Base-by-base conservation (phyloP, 1,284 basidiomycete genomes). In the Tausonia pullulans region DNA sequence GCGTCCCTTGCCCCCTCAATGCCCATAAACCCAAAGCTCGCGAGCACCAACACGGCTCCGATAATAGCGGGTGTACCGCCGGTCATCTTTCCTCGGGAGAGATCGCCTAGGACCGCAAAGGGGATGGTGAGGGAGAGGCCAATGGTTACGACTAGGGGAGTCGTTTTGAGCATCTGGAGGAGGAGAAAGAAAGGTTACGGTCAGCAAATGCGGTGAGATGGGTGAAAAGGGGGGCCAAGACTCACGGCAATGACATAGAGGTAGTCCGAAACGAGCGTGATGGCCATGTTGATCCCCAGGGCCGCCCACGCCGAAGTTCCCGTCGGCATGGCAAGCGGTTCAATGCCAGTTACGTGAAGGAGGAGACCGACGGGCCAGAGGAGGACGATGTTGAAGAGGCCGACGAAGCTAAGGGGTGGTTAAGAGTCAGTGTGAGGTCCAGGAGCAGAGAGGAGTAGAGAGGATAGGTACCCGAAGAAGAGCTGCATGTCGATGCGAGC, bases 51-150 rank as follows among this genome's bases (percentile, higher is more conserved):
- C 5, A 77, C 78, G 48, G 82, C 80, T 8, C 86, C 83, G 50
- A 85, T 75, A 49, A 82, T 78, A 39, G 87, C 76, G 39, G 80
- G 70, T 4, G 70, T 68, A 7, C 69, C 71, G 4, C 71, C 67
- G 4, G 69, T 68, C 1, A 70, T 69, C 4, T 69, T 70, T 3
- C 73, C 73, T 5, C 76, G 65, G 58, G 77, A 64, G 44, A 75
- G 57, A 39, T 74, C 73, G 14, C 74, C 74, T n/a, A 74, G 50
- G 27, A 78, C 68, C 13, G 77, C 74, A n/a, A 77, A 70, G 0
- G 77, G 77, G 72, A 98, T 96, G 0, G 96, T 98, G n/a, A 98
- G 81, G 64, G 88, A 91, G 16, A 98, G 81, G 14, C 96, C 95
- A 66, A 98, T 81, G 0, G 95, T 98, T 11, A 91, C 93, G 39